A percentile compares a stretch with the other conserved stretches of the same genome.
Evolutionary conservation across 2,329 filamentous ascomycete species (phyloP).

Genomic region (Diaporthe ilicicola): DNA sequence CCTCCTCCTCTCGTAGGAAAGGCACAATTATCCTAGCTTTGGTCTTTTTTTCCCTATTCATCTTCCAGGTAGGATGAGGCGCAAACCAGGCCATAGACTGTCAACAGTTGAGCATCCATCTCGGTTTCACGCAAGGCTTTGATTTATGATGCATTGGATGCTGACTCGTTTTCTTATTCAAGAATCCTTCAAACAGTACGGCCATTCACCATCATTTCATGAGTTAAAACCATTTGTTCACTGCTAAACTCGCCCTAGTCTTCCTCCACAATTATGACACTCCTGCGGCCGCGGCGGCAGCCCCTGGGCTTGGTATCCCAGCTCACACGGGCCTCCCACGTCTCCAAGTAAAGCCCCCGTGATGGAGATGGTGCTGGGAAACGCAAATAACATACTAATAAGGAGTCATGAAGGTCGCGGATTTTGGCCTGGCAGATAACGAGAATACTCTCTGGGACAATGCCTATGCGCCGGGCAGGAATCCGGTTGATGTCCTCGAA

Average conservation of each 20-base stretch:
- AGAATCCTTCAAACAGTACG: not conserved
- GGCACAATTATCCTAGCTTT: too few species aligned
- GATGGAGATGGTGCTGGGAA: too few species aligned
- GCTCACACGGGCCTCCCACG: not conserved
- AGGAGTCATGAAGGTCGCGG: not conserved
- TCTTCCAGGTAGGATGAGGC: not conserved
- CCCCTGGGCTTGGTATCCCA: not conserved
- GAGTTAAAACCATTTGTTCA: too few species aligned
- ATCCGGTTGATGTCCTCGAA: too few species aligned
- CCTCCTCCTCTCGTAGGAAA: too few species aligned
- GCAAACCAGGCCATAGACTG: too few species aligned
- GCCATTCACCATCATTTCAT: not conserved
- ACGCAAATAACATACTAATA: not conserved
- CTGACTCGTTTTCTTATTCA: not conserved
- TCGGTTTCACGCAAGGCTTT: too few species aligned
- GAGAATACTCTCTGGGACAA: not conserved
- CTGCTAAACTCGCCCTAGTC: not conserved
- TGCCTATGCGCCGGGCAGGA: not conserved
- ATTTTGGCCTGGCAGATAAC: not conserved
- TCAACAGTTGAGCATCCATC: too few species aligned
- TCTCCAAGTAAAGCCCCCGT: not conserved
- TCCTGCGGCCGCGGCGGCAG: not conserved
- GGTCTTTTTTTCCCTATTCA: not conserved
- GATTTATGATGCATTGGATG: too few species aligned
- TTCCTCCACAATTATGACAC: not conserved